A percentile compares a stretch with the other conserved stretches of the same genome.
phyloP scores from a whole-genome alignment of 805 yeast genomes.

The Candida corydali region DNA sequence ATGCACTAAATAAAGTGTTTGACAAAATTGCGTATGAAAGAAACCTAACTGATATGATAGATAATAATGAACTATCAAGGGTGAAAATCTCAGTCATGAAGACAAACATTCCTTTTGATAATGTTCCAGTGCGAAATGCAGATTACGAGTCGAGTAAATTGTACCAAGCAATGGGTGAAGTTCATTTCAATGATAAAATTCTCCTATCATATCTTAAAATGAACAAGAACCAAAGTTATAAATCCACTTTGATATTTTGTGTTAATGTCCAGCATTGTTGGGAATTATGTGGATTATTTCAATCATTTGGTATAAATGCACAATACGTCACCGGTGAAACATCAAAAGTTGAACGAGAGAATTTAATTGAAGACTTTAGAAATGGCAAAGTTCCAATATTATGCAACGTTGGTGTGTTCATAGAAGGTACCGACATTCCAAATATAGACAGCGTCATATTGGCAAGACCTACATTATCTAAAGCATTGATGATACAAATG shows the following conservation, averaged over 20 bases:
- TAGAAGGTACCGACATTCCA: constrained; percentile 95
- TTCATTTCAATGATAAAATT: constrained; percentile 52
- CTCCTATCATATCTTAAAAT: constrained; percentile 46
- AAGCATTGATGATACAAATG: constrained; percentile 76
- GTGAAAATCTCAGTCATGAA: constrained; percentile 59
- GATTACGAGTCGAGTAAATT: constrained; percentile 56
- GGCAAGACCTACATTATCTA: constrained; percentile 77
- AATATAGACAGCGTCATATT: constrained; percentile 75
- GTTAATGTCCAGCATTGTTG: constrained; percentile 68
- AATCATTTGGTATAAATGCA: constrained; percentile 59
- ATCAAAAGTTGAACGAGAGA: constrained; percentile 44
- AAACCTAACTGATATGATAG: constrained; percentile 61
- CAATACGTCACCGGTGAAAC: constrained; percentile 71
- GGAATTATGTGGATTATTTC: constrained; percentile 49
- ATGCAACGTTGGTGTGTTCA: constrained; percentile 84
- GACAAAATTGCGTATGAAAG: constrained; percentile 74
- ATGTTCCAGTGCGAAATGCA: constrained; percentile 27
- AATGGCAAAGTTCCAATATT: constrained; percentile 64
- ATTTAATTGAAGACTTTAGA: constrained; percentile 54
- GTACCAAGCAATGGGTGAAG: constrained; percentile 52
- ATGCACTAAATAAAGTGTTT: constrained; percentile 52
- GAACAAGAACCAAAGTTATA: constrained; percentile 33
- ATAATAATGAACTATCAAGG: constrained; percentile 65
- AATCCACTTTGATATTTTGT: constrained; percentile 73
- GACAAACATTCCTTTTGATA: constrained; percentile 39